phyloP scores from a whole-genome alignment of 164 flowering plant genomes.

The Malania oleifera region DNA sequence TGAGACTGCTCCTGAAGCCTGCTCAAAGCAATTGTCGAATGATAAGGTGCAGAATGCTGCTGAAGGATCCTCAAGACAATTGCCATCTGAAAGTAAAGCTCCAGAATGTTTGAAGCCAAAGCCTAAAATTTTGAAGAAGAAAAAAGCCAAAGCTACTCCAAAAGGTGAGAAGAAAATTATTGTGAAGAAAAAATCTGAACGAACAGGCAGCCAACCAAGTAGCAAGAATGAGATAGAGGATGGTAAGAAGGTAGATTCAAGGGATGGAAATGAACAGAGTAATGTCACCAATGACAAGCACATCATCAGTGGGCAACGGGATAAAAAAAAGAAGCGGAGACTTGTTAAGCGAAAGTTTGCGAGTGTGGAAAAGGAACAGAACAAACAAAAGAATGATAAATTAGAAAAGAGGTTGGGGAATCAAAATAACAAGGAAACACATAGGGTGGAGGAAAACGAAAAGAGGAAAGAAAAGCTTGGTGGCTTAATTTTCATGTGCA shows the following conservation, averaged over 20 bases:
- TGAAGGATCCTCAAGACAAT: constrained; percentile 10
- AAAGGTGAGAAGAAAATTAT: not conserved
- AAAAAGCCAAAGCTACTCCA: constrained; percentile 7
- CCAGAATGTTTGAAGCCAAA: constrained; percentile 30
- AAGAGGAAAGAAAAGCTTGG: constrained; percentile 27
- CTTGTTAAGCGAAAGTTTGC: constrained; percentile 2
- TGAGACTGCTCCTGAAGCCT: constrained; percentile 12
- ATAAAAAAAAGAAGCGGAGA: constrained; percentile 4
- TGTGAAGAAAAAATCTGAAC: constrained; percentile 11
- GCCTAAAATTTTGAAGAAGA: constrained; percentile 28
- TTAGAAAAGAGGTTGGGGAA: constrained; percentile 9
- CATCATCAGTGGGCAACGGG: not conserved
- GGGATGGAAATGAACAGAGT: constrained; percentile 5
- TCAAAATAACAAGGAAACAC: constrained; percentile 23
- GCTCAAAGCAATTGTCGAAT: too few relatives aligned
- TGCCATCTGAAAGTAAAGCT: constrained; percentile 20
- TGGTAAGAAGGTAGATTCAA: constrained; percentile 6
- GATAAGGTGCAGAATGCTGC: too few relatives aligned
- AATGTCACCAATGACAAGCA: not conserved
- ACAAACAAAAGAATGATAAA: constrained; percentile 13
- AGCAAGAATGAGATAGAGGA: constrained; percentile 9
- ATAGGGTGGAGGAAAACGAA: not conserved
- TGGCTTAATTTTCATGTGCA: constrained; percentile 79
- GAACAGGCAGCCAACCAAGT: constrained; percentile 8
- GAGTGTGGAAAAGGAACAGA: constrained; percentile 2